Base-by-base conservation (phyloP, 257 asterid species). In the Ophiorrhiza pumila region DNA sequence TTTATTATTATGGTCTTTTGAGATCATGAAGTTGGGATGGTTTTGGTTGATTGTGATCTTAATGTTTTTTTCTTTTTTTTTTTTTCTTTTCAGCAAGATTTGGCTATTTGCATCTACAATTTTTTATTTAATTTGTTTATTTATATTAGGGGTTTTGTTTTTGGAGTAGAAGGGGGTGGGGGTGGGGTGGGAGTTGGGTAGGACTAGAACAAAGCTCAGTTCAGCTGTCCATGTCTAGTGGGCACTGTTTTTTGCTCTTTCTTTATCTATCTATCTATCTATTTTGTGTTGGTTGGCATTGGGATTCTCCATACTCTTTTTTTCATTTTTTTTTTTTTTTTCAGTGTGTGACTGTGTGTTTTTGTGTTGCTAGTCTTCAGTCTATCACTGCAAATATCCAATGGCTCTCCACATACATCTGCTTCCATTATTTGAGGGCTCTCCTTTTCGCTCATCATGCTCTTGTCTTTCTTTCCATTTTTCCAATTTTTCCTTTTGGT, bases 211-310 rank as follows among this genome's bases (percentile, higher is more conserved):
- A 75, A 62, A 61, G 73, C 69, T 62, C 43, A 71, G 80, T 62
- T 77, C 60, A 71, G 73, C 77, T 77, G 80, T 77, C 80, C 13
- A 56, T 64, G 73, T 77, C 80, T 62, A 65, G 73, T 56, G 80
- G 73, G 62, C 63, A 55, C 42, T 15, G 73, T 77, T 52, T 70
- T 76, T 63, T 39, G 39, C 53, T 55, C 65, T 77, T 63, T 55
- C 61, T 77, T 65, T 58, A 45, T 71, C 60, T 32, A 32, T 74
- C 42, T 67, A 7, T 55, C 53, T 23, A 34, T 67, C 69, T n/a
- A 74, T 62, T 9, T 67, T 60, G 75, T 76, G 59, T 69, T 76
- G 58, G 71, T 69, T 76, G 79, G 71, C 79, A 69, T 59, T 59
- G 75, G 80, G 80, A 69, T 69, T 61, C 79, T 60, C 53, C 57